These are phyloP conservation scores for Xerocomus spinulosus DNA, from an alignment of 768 basidiomycete genomes.

Conservation along the genomic window DNA sequence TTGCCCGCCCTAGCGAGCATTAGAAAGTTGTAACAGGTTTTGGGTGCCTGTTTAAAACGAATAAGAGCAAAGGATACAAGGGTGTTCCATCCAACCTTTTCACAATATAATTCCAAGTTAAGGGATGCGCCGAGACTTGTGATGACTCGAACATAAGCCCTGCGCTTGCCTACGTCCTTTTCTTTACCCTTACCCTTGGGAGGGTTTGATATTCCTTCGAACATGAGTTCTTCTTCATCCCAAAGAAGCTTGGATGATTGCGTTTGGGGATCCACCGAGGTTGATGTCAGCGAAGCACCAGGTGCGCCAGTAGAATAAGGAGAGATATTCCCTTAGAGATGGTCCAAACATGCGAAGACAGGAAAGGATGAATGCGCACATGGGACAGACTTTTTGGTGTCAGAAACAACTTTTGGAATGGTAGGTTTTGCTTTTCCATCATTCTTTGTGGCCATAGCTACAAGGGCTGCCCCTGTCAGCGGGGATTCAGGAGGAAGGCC, in stretches of 20 bases:
- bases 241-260: conserved; percentile 75
- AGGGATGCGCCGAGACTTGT: conserved; percentile 88
- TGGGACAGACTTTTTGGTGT: conserved; percentile 54
- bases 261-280: conserved; percentile 76
- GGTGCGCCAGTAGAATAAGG: conserved; percentile 86
- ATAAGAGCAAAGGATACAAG: not conserved
- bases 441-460: conserved; percentile 34
- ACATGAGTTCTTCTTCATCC: conserved; percentile 99
- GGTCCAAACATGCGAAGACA: not conserved
- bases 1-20: conserved; percentile 89
- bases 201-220: conserved; percentile 82
- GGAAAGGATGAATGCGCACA: conserved; percentile 43
- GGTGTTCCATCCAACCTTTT: conserved; percentile 51
- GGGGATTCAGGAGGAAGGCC: conserved; percentile 60
- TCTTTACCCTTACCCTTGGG: conserved; percentile 87
- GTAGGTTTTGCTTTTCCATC: conserved; percentile 27
- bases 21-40: conserved; percentile 98
- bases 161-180: conserved; percentile 84
- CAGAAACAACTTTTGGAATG: conserved; percentile 32
- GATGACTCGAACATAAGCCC: conserved; percentile 93
- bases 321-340: conserved; percentile 73
- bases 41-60: conserved; percentile 67
- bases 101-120: conserved; percentile 83
- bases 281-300: conserved; percentile 92
- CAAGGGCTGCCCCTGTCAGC: conserved; percentile 23